Conservation (phyloP, 768 basidiomycete genomes). For the Neoboletus magnificus region DNA sequence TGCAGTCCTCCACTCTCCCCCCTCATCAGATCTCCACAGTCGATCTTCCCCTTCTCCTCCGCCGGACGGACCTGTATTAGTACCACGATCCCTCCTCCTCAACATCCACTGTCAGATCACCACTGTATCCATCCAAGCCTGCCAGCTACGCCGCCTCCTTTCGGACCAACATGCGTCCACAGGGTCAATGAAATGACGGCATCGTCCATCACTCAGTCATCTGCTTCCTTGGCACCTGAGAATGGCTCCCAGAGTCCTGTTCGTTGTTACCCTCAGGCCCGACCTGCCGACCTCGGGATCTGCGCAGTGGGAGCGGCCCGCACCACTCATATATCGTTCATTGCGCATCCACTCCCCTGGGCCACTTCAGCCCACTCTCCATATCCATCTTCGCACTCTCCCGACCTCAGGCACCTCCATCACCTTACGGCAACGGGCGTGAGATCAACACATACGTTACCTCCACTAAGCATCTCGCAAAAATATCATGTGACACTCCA, state of each 20-base stretch:
- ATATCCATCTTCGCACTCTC: background rate
- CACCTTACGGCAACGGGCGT: constrained; percentile 20
- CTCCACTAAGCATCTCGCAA: background rate
- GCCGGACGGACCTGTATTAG: constrained; percentile 17
- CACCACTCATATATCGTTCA: background rate
- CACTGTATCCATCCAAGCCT: background rate
- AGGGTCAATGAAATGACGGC: constrained; percentile 12
- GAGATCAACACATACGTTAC: constrained; percentile 8
- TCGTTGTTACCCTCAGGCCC: background rate
- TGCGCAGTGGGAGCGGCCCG: background rate
- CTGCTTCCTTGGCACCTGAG: constrained; percentile 5
- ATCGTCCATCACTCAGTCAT: no score
- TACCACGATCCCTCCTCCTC: background rate
- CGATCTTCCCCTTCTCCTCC: constrained; percentile 5
- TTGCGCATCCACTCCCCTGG: background rate
- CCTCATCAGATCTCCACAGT: background rate
- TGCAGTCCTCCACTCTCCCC: background rate
- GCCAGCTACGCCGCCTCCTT: constrained; percentile 13
- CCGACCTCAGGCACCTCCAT: constrained; percentile 11
- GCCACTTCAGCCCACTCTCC: constrained; percentile 1
- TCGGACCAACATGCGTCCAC: constrained; percentile 11
- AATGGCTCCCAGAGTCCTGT: background rate
- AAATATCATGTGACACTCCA: background rate
- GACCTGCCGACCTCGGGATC: background rate
- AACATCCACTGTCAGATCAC: no score